Evolutionary conservation across 2,329 filamentous ascomycete genomes (phyloP), one percentile per base, ranked within the genome.

Genomic region (Aspergillus novoparasiticus): DNA sequence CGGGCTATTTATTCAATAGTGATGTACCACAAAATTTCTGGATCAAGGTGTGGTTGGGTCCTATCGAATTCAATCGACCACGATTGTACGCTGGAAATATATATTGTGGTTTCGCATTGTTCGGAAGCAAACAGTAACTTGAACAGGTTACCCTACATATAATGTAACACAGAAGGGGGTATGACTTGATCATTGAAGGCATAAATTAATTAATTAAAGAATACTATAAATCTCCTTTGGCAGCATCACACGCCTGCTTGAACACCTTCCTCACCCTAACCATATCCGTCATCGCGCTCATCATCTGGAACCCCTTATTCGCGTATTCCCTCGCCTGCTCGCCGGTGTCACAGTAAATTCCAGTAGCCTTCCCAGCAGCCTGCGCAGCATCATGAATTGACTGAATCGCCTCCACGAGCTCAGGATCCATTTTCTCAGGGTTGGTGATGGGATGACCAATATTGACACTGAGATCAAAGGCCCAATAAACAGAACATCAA

Each of bases 401-500:
- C 9, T 59, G 6, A 6, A 59, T 54, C 10, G 57, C 46, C 9
- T n/a, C 11, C 16, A 51, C 21, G n/a, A 45, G 57, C 19, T 59
- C 34, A 21, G 36, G 46, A 16, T 41, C 23, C 16, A 57, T 39
- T 21, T 6, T 26, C 5, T 21, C 59, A 16, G 30, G n/a, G 9
- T 57, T 21, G n/a, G 11, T 28, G 28, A 61, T 50, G 9, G 59
- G 59, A 21, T 41, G 54, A 2, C 59, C 59, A 30, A 57, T 61
- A 32, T 51, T 61, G 8, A 57, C 56, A 8, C 53, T 56, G 0
- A 86, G 73, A 69, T 86, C 84, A 71, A 82, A 2, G 84, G 84
- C 0, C 84, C 84, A 43, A 85, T 79, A 23, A 86, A 78, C 1
- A 85, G 71, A 23, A 82, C 80, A 62, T 85, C 83, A 4, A 85